Conservation (phyloP, 305 asterid species). For the Fraxinus sp. region DNA sequence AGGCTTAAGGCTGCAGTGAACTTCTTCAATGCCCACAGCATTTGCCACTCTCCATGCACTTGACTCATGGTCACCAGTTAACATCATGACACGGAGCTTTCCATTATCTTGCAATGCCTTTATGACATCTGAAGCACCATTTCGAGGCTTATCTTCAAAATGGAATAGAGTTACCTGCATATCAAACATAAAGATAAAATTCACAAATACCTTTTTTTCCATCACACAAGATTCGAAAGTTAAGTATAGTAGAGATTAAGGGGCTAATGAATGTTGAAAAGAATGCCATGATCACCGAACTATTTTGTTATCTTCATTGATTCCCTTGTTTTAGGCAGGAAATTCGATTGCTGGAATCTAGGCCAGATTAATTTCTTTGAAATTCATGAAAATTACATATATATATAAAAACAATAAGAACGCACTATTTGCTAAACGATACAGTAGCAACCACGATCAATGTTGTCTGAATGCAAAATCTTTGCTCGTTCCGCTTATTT, state of each 20-base stretch:
- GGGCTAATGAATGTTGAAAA: background rate
- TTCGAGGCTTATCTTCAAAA: constrained; percentile 88
- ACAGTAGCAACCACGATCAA: background rate
- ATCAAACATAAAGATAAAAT: background rate
- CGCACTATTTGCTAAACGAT: background rate
- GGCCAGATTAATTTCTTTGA: background rate
- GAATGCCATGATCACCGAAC: background rate
- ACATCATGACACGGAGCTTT: constrained; percentile 80
- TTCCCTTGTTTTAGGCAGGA: background rate
- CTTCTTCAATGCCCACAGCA: constrained; percentile 86
- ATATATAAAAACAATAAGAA: background rate
- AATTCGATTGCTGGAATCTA: background rate
- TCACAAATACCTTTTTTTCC: background rate
- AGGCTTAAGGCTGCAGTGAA: constrained; percentile 83
- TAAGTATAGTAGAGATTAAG: background rate
- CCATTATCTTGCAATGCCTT: constrained; percentile 65
- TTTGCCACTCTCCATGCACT: constrained; percentile 95
- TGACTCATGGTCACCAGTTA: constrained; percentile 94
- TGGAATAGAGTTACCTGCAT: constrained; percentile 90
- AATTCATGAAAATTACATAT: background rate
- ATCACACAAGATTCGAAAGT: background rate
- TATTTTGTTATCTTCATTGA: background rate
- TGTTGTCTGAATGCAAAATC: background rate
- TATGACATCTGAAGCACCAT: constrained; percentile 66
- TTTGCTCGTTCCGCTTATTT: background rate